Percentiles rank a stretch among this genome's conserved stretches.
phyloP scores from a whole-genome alignment of 2,329 filamentous ascomycete genomes.

The Xylariomycetidae sp. region DNA sequence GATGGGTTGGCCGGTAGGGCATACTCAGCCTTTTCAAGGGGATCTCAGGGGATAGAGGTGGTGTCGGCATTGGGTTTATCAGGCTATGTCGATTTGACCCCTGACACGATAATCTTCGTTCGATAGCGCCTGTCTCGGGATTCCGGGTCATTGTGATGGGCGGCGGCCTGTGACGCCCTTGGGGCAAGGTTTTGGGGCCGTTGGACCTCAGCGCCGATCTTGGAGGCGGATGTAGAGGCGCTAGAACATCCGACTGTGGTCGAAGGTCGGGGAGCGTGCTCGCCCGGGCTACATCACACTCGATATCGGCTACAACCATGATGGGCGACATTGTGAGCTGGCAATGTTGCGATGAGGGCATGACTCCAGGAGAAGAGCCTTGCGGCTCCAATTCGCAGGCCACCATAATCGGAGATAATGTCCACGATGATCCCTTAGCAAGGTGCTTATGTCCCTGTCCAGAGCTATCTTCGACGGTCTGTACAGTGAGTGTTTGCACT shows the following conservation, averaged over 20 bases:
- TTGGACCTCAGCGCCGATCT: slow-evolving; percentile 12
- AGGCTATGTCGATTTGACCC: slow-evolving; percentile 13
- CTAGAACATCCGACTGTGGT: slow-evolving; percentile 4
- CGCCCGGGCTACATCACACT: slow-evolving; percentile 10
- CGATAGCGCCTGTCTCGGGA: slow-evolving; percentile 16
- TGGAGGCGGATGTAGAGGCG: slow-evolving; percentile 1
- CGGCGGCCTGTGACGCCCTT: slow-evolving; percentile 14
- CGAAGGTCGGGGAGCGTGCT: slow-evolving; percentile 6
- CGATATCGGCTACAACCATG: slow-evolving; percentile 20
- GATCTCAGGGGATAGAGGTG: slow-evolving; percentile 12
- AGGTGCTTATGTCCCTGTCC: too few relatives aligned
- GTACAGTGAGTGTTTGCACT: too few relatives aligned
- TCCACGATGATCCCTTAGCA: neutral
- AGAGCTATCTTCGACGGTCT: too few relatives aligned
- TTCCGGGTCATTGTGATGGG: slow-evolving; percentile 20
- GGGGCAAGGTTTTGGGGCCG: slow-evolving; percentile 13
- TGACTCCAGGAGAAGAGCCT: neutral
- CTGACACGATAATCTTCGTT: slow-evolving; percentile 8
- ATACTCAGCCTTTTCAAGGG: slow-evolving; percentile 1
- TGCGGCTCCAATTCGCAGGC: neutral
- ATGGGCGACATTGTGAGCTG: slow-evolving; percentile 19
- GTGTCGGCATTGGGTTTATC: slow-evolving; percentile 15
- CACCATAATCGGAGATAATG: neutral
- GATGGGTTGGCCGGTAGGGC: slow-evolving; percentile 1
- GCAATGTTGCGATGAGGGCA: neutral